Conservation (phyloP, 352 stramenopile species). For the Elongisporangium senticosum region DNA sequence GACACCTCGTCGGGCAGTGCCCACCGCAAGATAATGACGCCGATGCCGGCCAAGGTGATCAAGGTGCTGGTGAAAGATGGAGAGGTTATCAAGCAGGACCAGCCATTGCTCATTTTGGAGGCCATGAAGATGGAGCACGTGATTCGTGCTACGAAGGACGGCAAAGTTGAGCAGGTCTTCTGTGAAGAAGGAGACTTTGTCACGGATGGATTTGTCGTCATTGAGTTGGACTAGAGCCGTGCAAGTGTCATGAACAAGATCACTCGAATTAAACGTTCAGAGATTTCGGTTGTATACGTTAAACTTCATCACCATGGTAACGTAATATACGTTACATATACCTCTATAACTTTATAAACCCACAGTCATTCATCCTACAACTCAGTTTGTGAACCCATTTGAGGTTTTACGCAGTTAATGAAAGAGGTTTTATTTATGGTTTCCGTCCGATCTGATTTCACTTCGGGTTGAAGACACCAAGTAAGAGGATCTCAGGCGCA, state of each 20-base stretch:
- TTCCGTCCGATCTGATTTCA: not conserved
- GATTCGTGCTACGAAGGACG: constrained; percentile 68
- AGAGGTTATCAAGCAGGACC: constrained; percentile 80
- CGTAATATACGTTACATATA: no score
- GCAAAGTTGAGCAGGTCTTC: constrained; percentile 64
- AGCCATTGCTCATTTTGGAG: constrained; percentile 93
- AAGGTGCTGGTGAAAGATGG: constrained; percentile 87
- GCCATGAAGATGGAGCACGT: constrained; percentile 98
- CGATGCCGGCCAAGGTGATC: constrained; percentile 95
- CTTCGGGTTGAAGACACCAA: not conserved
- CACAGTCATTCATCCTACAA: no score
- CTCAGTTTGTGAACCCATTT: not conserved
- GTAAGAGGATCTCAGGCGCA: not conserved
- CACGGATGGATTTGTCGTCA: constrained; percentile 64
- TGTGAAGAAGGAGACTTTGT: constrained; percentile 74
- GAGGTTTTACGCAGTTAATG: not conserved
- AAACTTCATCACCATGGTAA: no score
- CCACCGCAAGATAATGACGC: constrained; percentile 71
- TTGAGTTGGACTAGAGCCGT: constrained; percentile 42
- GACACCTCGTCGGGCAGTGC: constrained; percentile 21
- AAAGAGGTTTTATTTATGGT: not conserved
- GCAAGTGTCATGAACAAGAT: no score
- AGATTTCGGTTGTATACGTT: no score
- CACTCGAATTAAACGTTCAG: no score
- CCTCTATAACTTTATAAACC: not conserved